Evolutionary conservation across 768 basidiomycete genomes (phyloP).

Genomic region (Coprinopsis marcescibilis): DNA sequence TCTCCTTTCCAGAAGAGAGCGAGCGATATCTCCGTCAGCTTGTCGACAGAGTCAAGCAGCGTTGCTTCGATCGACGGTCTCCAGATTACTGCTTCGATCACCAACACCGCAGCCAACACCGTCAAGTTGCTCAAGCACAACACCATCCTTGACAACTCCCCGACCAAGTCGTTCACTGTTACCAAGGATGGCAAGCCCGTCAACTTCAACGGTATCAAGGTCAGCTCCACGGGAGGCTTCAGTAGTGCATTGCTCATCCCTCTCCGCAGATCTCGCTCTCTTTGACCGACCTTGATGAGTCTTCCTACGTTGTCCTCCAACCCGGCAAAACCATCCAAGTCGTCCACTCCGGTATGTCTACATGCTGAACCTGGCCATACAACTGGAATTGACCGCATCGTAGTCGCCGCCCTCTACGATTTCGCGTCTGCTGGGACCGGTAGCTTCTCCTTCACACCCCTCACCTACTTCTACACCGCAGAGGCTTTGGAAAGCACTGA

Average conservation of each 20-base stretch:
- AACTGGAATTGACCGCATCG: too few relatives aligned
- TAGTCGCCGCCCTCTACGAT: conserved; percentile 39
- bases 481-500: conserved; percentile 24
- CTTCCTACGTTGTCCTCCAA: conserved; percentile 32
- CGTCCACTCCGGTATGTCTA: conserved; percentile 28
- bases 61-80: conserved; percentile 34
- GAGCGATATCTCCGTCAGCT: conserved; percentile 25
- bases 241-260: neutral
- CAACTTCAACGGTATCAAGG: conserved; percentile 39
- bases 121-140: conserved; percentile 41
- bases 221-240: conserved; percentile 11
- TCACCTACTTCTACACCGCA: conserved; percentile 31
- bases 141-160: conserved; percentile 40
- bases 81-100: conserved; percentile 35
- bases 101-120: conserved; percentile 32
- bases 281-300: conserved; percentile 31
- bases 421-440: conserved; percentile 36
- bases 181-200: conserved; percentile 33
- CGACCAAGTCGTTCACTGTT: conserved; percentile 38
- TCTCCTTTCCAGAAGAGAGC: conserved; percentile 23
- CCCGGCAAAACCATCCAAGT: conserved; percentile 36
- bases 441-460: conserved; percentile 33
- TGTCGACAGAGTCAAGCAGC: conserved; percentile 21
- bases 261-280: conserved; percentile 28
- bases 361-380: neutral